Percentiles rank a stretch among this genome's conserved stretches.
Conservation (phyloP, 306 rosid genomes). For the Ochetophila trinervis region DNA sequence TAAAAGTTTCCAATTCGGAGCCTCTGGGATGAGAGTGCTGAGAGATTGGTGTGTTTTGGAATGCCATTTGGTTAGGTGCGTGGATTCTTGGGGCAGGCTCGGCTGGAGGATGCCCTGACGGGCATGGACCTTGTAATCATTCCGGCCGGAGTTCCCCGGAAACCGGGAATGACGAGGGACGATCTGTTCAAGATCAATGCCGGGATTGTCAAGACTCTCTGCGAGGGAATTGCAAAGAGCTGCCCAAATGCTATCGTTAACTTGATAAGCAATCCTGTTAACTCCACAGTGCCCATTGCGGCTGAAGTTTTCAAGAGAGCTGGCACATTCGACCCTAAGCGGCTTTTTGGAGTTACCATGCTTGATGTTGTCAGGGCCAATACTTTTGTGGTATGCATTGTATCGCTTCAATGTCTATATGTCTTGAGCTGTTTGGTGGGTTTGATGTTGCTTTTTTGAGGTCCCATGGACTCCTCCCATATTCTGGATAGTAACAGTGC, state of each 20-base stretch:
- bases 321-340: constrained; percentile 80
- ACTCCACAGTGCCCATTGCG: constrained; percentile 91
- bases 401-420: neutral
- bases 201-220: constrained; percentile 85
- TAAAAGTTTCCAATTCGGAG: neutral
- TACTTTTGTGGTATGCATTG: constrained; percentile 80
- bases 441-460: neutral
- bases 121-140: constrained; percentile 88
- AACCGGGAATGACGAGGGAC: constrained; percentile 98
- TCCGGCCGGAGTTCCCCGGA: constrained; percentile 96
- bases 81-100: constrained; percentile 84
- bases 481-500: no score
- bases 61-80: constrained; percentile 51
- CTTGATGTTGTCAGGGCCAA: constrained; percentile 95
- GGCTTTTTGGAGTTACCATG: constrained; percentile 79
- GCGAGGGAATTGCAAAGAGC: constrained; percentile 75
- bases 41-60: neutral
- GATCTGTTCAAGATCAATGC: constrained; percentile 95
- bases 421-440: neutral
- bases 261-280: constrained; percentile 96
- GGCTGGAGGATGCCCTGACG: constrained; percentile 74
- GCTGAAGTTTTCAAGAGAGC: constrained; percentile 95
- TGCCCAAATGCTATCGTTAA: constrained; percentile 94
- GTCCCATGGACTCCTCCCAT: neutral
- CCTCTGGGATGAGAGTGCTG: no score